Percentiles rank a stretch among this genome's conserved stretches.
These are phyloP conservation scores for Chalaropsis thielavioides DNA, from an alignment of 2,329 filamentous ascomycete species.

Conservation along the genomic window DNA sequence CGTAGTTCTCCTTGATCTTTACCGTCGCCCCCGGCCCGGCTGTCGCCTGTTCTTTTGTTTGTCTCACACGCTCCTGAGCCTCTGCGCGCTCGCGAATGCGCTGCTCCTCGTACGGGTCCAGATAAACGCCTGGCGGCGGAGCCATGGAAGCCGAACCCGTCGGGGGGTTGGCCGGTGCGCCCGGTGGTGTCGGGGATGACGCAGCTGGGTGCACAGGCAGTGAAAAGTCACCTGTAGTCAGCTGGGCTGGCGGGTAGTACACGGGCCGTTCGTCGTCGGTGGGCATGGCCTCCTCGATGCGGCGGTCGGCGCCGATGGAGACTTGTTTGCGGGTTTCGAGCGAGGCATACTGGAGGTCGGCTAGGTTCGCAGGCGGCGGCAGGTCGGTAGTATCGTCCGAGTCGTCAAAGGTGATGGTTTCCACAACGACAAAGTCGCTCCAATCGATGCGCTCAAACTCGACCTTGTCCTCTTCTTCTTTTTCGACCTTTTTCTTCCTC, in stretches of 20 bases:
- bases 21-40: conserved; percentile 57
- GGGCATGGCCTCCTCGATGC: conserved; percentile 92
- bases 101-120: conserved; percentile 33
- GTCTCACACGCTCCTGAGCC: conserved; percentile 50
- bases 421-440: conserved; percentile 93
- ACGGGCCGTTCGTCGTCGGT: conserved; percentile 42
- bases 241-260: conserved; percentile 26
- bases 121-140: background rate
- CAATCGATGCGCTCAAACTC: conserved; percentile 83
- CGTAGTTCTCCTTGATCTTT: conserved; percentile 88
- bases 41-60: conserved; percentile 54
- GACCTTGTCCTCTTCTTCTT: conserved; percentile 64
- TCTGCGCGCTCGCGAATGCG: conserved; percentile 49
- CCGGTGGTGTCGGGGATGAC: conserved; percentile 19
- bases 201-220: conserved; percentile 33
- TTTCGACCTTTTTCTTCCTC: conserved; percentile 77
- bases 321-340: conserved; percentile 89
- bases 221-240: conserved; percentile 27
- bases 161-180: conserved; percentile 26
- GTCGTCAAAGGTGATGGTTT: conserved; percentile 85
- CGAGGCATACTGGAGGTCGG: conserved; percentile 85
- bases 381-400: conserved; percentile 74
- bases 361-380: conserved; percentile 74
- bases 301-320: conserved; percentile 64
- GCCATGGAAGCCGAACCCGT: conserved; percentile 24